Evolutionary conservation across 208 protist species (phyloP).

Genomic region (Kentomonas sorsogonicus): DNA sequence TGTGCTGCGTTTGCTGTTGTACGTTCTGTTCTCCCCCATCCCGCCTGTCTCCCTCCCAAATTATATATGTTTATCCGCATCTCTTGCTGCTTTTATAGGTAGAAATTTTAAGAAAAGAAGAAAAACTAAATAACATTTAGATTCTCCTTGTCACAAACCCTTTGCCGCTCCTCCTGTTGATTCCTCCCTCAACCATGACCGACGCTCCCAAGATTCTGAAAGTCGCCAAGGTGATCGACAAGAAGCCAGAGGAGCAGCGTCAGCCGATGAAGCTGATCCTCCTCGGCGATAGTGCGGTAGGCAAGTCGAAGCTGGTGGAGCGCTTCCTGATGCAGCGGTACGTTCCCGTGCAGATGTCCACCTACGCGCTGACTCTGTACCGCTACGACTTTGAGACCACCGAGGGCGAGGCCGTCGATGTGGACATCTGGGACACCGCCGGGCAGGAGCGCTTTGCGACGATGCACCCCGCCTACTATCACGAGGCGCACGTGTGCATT

Average conservation of each 20-base stretch:
- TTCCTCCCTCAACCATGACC: too few species aligned
- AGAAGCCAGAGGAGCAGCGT: constrained; percentile 63
- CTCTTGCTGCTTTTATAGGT: too few species aligned
- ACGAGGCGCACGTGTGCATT: constrained; percentile 90
- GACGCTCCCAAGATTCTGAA: constrained; percentile 34
- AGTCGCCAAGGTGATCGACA: constrained; percentile 64
- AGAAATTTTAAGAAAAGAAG: too few species aligned
- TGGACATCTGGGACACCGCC: constrained; percentile 92
- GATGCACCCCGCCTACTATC: constrained; percentile 95
- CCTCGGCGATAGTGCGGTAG: constrained; percentile 94
- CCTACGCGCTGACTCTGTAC: constrained; percentile 91
- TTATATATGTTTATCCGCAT: too few species aligned
- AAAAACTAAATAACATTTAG: too few species aligned
- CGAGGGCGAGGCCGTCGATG: constrained; percentile 64
- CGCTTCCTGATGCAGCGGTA: constrained; percentile 94
- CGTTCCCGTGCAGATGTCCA: constrained; percentile 90
- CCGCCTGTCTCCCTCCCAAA: too few species aligned
- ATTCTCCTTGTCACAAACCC: too few species aligned
- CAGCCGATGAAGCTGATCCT: constrained; percentile 93
- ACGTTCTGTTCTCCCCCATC: too few species aligned
- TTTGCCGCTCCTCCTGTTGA: too few species aligned
- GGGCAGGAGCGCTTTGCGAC: constrained; percentile 91
- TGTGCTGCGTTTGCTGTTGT: too few species aligned
- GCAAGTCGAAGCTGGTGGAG: constrained; percentile 94
- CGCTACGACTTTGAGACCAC: constrained; percentile 81